These are phyloP conservation scores for Populus trichocarpa DNA, from an alignment of 441 rosid species.

Conservation along the genomic window DNA sequence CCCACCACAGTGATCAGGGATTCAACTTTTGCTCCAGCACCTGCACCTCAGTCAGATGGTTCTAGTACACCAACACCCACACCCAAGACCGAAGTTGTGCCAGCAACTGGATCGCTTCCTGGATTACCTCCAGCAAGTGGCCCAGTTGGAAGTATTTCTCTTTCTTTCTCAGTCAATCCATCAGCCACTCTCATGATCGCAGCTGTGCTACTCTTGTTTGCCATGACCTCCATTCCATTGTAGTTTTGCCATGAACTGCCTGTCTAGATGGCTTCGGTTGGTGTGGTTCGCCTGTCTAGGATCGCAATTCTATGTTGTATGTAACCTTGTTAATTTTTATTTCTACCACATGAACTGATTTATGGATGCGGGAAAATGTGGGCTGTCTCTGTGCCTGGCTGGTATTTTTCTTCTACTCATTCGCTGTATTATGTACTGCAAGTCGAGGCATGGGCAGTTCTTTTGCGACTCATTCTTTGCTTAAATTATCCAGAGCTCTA, in stretches of 20 bases:
- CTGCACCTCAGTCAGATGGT: conserved; percentile 50
- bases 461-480: too few relatives aligned
- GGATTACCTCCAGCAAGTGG: conserved; percentile 47
- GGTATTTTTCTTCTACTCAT: conserved; percentile 2
- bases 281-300: conserved; percentile 7
- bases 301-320: not conserved
- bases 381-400: not conserved
- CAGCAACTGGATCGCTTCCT: conserved; percentile 55
- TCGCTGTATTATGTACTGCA: conserved; percentile 8
- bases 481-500: not conserved
- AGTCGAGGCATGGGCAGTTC: not conserved
- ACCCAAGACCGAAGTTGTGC: conserved; percentile 32
- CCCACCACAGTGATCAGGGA: conserved; percentile 60
- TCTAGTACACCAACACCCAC: conserved; percentile 34
- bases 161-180: conserved; percentile 39
- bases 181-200: conserved; percentile 24
- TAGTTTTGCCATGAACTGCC: conserved; percentile 23
- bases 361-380: conserved; percentile 10
- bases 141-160: conserved; percentile 54
- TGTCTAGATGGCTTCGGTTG: conserved; percentile 18
- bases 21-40: conserved; percentile 45
- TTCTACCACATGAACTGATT: conserved; percentile 10
- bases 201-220: conserved; percentile 21
- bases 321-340: conserved; percentile 10
- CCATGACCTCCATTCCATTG: conserved; percentile 24